Base-by-base conservation (phyloP, 2,329 filamentous ascomycete genomes). In the Fusarium sp. region DNA sequence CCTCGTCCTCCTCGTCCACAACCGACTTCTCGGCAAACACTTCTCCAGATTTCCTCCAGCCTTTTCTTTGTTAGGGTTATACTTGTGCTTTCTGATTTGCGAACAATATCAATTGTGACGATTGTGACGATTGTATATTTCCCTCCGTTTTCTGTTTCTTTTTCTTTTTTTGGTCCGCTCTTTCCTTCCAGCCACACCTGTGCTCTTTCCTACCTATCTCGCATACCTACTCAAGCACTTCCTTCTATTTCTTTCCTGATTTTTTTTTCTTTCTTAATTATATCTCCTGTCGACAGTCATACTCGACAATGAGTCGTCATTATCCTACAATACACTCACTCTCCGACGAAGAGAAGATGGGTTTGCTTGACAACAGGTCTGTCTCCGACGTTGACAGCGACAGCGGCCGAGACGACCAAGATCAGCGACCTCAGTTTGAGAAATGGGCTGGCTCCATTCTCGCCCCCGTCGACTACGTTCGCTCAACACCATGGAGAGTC, bases 311-410 rank as follows among this genome's bases (percentile, higher is more conserved):
- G 83, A 79, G 78, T 68, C 77, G 77, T 60, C 76, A 80, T 72
- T 77, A 77, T 59, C 65, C 75, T 22, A 77, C 76, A n/a, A 76
- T 73, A 50, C 72, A 75, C 63, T 77, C 78, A 34, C 75, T 78
- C 63, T 77, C 77, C 51, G 62, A 80, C 52, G 82, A 85, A 75
- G 84, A 86, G 77, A 84, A 81, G 69, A 74, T 81, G 56, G 76
- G 77, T 15, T 76, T 86, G 34, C 75, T 85, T 33, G 81, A 85
- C n/a, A 81, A 84, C 53, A 81, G 79, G 62, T 77, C 78, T 17
- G 55, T 78, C 31, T 72, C 82, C 14, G 84, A 86, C 53, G 71
- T 77, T 43, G 83, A 85, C 50, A 84, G 81, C 71, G 83, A 81
- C 26, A 74, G 63, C 62, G 80, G 79, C 58, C 75, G 77, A 55